phyloP scores from a whole-genome alignment of 129 eudicot genomes.

The Dittrichia graveolens region DNA sequence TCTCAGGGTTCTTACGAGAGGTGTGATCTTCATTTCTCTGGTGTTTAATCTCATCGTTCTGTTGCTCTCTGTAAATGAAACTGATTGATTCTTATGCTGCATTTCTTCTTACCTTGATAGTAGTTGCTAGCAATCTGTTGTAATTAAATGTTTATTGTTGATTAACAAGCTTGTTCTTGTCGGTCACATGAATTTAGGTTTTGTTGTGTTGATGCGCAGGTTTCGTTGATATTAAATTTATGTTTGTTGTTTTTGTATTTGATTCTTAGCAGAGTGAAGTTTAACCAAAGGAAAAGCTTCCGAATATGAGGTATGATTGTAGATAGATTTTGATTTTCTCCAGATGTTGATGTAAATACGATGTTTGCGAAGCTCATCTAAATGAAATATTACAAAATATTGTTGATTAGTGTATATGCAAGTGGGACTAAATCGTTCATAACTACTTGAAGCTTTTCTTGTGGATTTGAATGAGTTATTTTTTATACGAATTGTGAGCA shows the following conservation, averaged over 20 bases:
- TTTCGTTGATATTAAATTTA: not conserved
- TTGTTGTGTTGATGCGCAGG: not conserved
- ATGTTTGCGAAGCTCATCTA: not conserved
- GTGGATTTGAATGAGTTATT: not conserved
- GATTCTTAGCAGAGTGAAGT: slow-evolving; percentile 25
- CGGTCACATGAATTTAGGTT: not conserved
- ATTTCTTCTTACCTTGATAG: not conserved
- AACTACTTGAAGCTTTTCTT: not conserved
- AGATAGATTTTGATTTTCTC: not conserved
- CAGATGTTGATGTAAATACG: not conserved
- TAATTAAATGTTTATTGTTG: not conserved
- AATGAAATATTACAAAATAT: not conserved
- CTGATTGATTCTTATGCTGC: not conserved
- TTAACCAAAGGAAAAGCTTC: slow-evolving; percentile 20
- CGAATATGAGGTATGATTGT: slow-evolving; percentile 42
- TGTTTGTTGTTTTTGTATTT: not conserved
- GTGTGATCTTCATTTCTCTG: slow-evolving; percentile 21
- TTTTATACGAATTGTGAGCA: not conserved
- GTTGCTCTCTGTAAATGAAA: not conserved
- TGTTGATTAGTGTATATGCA: not conserved
- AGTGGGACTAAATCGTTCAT: not conserved
- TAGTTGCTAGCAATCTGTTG: not conserved
- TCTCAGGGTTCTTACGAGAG: slow-evolving; percentile 35
- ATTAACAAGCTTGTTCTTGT: not conserved
- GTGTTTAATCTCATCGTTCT: not conserved